Base-by-base conservation (phyloP, 257 asterid species). In the Solanum virginianum region DNA sequence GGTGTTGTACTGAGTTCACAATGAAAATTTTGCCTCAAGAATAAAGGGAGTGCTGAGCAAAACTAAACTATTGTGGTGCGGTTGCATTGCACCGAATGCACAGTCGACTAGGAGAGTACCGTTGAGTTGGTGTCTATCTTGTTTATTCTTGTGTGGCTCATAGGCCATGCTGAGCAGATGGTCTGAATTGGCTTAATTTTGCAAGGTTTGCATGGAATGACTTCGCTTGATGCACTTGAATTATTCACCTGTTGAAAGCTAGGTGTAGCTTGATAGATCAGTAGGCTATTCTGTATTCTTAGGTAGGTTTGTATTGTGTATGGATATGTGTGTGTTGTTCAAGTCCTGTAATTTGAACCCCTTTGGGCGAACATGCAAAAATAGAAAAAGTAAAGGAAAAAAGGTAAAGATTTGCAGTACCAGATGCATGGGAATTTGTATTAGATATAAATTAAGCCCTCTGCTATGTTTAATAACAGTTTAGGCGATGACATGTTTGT, bases 201-300 rank as follows among this genome's bases (percentile, higher is more conserved):
- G 89, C 84, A 89, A 90, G 91, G 85, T 83, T 85, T 90, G 89
- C 85, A 84, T 87, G 85, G 84, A 81, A 89, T 83, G 88, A 86
- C 63, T 86, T 80, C 51, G 51, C 84, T 85, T 86, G 83, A 83
- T 83, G 79, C 69, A 59, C 74, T 74, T 74, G 86, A 84, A 86
- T 84, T 84, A 60, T 86, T 79, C 84, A 79, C 87, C 83, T 56
- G 81, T 81, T 82, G 84, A 88, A 85, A 88, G 91, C 55, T 87
- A 51, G 89, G 88, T 87, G 88, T 87, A 84, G 85, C 83, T 87
- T 43, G 70, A 89, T 92, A 90, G 94, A 84, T 82, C 68, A 51
- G 74, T 89, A 88, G 93, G 88, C 84, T 81, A 70, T 85, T 86
- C 80, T 91, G 47, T 87, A 66, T 83, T 83, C 68, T 91, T 92